Conservation (phyloP, 179 eudicot genomes). For the Sideroxylon spinosum region DNA sequence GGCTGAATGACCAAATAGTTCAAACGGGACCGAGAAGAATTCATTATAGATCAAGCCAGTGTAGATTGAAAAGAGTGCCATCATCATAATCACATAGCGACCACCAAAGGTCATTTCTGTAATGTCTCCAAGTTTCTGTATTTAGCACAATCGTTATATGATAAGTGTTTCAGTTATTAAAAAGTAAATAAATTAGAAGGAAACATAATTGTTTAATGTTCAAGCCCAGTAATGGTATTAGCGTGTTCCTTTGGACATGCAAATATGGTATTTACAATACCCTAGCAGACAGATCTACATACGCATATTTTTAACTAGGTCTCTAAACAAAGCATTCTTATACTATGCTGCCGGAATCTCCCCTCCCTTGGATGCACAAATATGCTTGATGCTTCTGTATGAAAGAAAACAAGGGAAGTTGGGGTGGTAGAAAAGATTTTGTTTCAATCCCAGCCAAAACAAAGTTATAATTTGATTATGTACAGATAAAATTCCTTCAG, state of each 20-base stretch:
- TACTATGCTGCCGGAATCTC: not conserved
- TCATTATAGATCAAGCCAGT: constrained; percentile 87
- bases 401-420: too few species aligned
- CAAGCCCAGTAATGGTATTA: not conserved
- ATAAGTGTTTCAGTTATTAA: not conserved
- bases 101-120: constrained; percentile 83
- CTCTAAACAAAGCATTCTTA: not conserved
- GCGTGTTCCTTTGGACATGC: not conserved
- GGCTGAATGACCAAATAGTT: constrained; percentile 77
- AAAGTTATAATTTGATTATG: too few species aligned
- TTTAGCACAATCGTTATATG: constrained; percentile 5
- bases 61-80: constrained; percentile 89
- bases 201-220: not conserved
- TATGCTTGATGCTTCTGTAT: too few species aligned
- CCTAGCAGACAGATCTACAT: not conserved
- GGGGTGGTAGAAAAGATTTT: too few species aligned
- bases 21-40: constrained; percentile 89
- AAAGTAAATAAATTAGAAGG: too few species aligned
- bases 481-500: too few species aligned
- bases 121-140: constrained; percentile 91
- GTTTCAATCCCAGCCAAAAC: too few species aligned
- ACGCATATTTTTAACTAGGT: not conserved
- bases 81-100: constrained; percentile 82
- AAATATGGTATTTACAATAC: not conserved
- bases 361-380: not conserved